Evolutionary conservation across 2,329 filamentous ascomycete genomes (phyloP), one percentile per base, ranked within the genome.

Genomic region (Chaetomiaceae sp.): DNA sequence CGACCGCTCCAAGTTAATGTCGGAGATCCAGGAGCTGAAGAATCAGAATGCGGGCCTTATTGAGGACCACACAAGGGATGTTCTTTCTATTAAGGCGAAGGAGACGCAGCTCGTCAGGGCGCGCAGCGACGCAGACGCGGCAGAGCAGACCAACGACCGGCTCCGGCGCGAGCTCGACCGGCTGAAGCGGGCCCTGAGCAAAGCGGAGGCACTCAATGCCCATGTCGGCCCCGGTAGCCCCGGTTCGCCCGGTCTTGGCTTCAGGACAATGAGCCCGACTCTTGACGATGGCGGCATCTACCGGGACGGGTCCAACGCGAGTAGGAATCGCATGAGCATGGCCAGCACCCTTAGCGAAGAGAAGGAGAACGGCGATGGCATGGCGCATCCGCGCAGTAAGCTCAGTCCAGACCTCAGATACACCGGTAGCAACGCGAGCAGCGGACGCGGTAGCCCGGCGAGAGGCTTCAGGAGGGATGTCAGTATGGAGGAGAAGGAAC

Each of bases 41-140:
- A 95, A 96, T 64, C 90, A 96, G 67, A 99, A 99, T 65, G 94
- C 94, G 21, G 87, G 94, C 58, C 77, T 99, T 30, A 99, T 99
- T 56, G 94, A 99, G 71, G 92, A 97, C 64, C 92, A 97, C 68
- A 99, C 94, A 0, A 81, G 92, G 43, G 92, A 99, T 64, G 90
- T 96, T 0, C 77, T 99, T 37, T 94, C 90, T 62, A 95, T 99
- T 73, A 97, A 97, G 69, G 94, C 94, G 13, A 99, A 99, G 71
- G 94, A 99, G 70, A 97, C 94, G 3, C 94, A 99, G 64, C 80
- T 99, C 5, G 92, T 97, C 9, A 86, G 94, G 40, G 91, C 94
- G 10, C 81, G 91, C 50, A 90, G 88, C 60, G 94, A 99, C 65
- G 88, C 87, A 29, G 92, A 97, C 68, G 84, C 89, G 0, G 89